A percentile compares a stretch with the other conserved stretches of the same genome.
These are phyloP conservation scores for Pythium angustatum DNA, from an alignment of 352 stramenopile species.

Conservation along the genomic window DNA sequence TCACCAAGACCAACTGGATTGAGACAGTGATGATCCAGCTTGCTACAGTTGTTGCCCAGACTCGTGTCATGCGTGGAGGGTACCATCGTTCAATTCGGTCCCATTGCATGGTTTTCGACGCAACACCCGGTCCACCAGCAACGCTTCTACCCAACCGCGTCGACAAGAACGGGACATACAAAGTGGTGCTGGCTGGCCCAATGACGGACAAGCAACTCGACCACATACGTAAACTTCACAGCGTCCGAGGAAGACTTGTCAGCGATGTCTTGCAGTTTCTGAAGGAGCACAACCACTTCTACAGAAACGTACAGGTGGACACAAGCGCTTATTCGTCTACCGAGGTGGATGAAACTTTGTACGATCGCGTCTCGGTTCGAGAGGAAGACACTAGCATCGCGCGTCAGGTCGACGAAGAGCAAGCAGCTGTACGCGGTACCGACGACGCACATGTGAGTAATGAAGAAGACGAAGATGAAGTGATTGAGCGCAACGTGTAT, in stretches of 20 bases:
- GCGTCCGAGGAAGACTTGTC: conserved; percentile 3
- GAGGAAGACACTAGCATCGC: not conserved
- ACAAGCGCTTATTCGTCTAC: not conserved
- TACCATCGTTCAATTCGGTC: conserved; percentile 26
- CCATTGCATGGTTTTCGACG: conserved; percentile 28
- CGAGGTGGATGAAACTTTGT: conserved; percentile 4
- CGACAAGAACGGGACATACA: conserved; percentile 12
- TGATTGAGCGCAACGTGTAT: conserved; percentile 20
- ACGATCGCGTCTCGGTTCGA: not conserved
- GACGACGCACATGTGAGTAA: not conserved
- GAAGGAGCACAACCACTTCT: conserved; percentile 10
- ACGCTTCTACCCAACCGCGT: conserved; percentile 20
- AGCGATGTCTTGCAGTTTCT: conserved; percentile 8
- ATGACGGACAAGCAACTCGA: conserved; percentile 26
- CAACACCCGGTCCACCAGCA: conserved; percentile 24
- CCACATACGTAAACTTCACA: conserved; percentile 22
- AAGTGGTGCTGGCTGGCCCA: conserved; percentile 25
- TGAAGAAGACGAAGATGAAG: conserved; percentile 7
- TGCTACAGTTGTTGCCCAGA: conserved; percentile 28
- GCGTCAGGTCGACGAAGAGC: conserved; percentile 4
- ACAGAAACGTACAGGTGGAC: conserved; percentile 1
- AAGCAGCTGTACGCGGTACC: not conserved
- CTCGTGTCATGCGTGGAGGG: conserved; percentile 26
- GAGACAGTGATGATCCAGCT: conserved; percentile 27
- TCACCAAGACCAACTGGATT: conserved; percentile 17